phyloP scores from a whole-genome alignment of 371 early-diverging fungal species.

The Furculomyces boomerangus region DNA sequence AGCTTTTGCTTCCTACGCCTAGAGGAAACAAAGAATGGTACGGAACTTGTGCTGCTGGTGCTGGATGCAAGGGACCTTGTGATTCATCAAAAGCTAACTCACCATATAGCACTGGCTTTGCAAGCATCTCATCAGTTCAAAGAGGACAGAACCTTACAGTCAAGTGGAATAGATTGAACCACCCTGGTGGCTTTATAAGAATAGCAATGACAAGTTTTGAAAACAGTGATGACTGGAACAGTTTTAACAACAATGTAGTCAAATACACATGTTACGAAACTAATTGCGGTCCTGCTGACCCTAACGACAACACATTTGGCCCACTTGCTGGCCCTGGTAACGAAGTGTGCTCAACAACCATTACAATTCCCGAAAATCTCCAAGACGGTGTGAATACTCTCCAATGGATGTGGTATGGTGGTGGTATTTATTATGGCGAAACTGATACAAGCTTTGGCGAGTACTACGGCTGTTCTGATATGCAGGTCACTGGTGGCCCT shows the following conservation, averaged over 20 bases:
- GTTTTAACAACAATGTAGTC: conserved; percentile 27
- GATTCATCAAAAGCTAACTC: conserved; percentile 22
- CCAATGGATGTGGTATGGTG: conserved; percentile 43
- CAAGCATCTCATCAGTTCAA: conserved; percentile 20
- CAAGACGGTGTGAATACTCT: conserved; percentile 32
- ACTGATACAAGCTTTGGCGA: conserved; percentile 27
- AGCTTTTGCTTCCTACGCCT: conserved; percentile 11
- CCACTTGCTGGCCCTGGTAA: conserved; percentile 24
- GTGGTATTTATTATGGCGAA: conserved; percentile 32
- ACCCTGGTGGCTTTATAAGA: conserved; percentile 41
- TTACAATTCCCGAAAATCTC: conserved; percentile 29
- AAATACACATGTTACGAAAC: conserved; percentile 37
- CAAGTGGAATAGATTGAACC: conserved; percentile 34
- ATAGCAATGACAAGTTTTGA: conserved; percentile 33
- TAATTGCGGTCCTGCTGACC: conserved; percentile 26
- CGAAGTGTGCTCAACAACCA: conserved; percentile 24
- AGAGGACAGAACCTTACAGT: conserved; percentile 30
- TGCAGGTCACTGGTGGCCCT: conserved; percentile 27
- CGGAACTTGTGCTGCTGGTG: conserved; percentile 33
- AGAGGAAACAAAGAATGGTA: conserved; percentile 31
- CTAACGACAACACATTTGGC: conserved; percentile 18
- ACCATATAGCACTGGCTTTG: conserved; percentile 24
- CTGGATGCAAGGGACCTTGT: conserved; percentile 36
- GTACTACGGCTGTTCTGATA: conserved; percentile 32
- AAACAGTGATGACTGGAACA: conserved; percentile 27